Conservation (phyloP, 345 rosid genomes). For the Lepidium sativum region DNA sequence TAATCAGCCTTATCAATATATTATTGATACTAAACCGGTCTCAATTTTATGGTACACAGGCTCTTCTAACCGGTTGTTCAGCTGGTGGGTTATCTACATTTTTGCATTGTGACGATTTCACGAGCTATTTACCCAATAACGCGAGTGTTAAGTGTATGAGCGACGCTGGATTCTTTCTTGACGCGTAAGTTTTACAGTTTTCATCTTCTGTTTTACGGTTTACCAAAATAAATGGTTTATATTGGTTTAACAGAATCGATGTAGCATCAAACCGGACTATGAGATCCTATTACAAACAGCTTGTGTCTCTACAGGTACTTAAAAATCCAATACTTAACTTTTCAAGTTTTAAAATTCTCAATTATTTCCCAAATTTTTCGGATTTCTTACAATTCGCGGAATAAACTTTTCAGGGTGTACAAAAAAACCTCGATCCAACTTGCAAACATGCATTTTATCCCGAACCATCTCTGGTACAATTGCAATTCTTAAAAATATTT, state of each 20-base stretch:
- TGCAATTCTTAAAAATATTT: not conserved
- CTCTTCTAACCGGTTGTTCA: slow-evolving; percentile 96
- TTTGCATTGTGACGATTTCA: slow-evolving; percentile 65
- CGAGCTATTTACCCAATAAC: slow-evolving; percentile 44
- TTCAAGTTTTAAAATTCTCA: not conserved
- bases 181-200: slow-evolving; percentile 45
- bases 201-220: not conserved
- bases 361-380: not conserved
- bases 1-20: not conserved
- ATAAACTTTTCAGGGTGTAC: slow-evolving; percentile 47
- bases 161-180: slow-evolving; percentile 91
- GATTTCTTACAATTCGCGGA: not conserved
- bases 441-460: slow-evolving; percentile 40
- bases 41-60: slow-evolving; percentile 31
- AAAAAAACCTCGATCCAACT: slow-evolving; percentile 47
- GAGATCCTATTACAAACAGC: slow-evolving; percentile 50
- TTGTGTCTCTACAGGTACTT: slow-evolving; percentile 60
- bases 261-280: slow-evolving; percentile 48
- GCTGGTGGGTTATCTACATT: slow-evolving; percentile 91
- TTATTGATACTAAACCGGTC: not conserved
- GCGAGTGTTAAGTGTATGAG: slow-evolving; percentile 91
- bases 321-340: not conserved
- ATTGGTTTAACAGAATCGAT: slow-evolving; percentile 53
- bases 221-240: not conserved
- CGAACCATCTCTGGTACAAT: slow-evolving; percentile 55